phyloP scores from a whole-genome alignment of 2,329 filamentous ascomycete genomes.

The Penicillium capsulatum region DNA sequence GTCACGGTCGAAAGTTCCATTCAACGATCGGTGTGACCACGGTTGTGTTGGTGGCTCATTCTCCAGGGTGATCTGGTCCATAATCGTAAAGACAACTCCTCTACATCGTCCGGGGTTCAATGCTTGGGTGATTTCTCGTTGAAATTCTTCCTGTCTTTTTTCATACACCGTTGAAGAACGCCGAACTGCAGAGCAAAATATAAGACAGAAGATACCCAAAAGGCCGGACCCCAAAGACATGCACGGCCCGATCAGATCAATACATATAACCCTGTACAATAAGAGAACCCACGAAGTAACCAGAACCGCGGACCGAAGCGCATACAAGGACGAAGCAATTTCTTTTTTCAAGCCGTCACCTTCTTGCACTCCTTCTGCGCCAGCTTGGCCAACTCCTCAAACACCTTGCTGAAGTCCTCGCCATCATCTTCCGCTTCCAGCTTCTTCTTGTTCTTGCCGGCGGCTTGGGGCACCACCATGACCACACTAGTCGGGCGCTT shows the following conservation, averaged over 20 bases:
- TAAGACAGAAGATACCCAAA: slow-evolving; percentile 34
- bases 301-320: slow-evolving; percentile 22
- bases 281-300: slow-evolving; percentile 29
- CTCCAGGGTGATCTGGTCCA: no score
- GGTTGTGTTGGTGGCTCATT: no score
- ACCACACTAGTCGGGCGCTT: slow-evolving; percentile 96
- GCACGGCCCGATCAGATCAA: slow-evolving; percentile 34
- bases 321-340: slow-evolving; percentile 17
- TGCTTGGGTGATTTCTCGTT: slow-evolving; percentile 24
- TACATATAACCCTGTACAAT: slow-evolving; percentile 38
- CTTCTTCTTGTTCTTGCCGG: slow-evolving; percentile 49
- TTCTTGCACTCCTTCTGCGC: slow-evolving; percentile 56
- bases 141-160: slow-evolving; percentile 35
- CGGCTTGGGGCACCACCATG: slow-evolving; percentile 62
- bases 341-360: slow-evolving; percentile 50
- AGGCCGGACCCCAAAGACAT: slow-evolving; percentile 39
- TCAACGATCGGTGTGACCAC: no score
- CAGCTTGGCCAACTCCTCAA: slow-evolving; percentile 55
- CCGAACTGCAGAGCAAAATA: slow-evolving; percentile 37
- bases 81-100: no score
- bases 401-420: slow-evolving; percentile 51
- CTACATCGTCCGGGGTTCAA: no score
- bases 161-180: slow-evolving; percentile 40
- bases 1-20: no score
- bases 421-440: slow-evolving; percentile 43